Base-by-base conservation (phyloP, 2,329 filamentous ascomycete genomes). In the Xylaria sp. region DNA sequence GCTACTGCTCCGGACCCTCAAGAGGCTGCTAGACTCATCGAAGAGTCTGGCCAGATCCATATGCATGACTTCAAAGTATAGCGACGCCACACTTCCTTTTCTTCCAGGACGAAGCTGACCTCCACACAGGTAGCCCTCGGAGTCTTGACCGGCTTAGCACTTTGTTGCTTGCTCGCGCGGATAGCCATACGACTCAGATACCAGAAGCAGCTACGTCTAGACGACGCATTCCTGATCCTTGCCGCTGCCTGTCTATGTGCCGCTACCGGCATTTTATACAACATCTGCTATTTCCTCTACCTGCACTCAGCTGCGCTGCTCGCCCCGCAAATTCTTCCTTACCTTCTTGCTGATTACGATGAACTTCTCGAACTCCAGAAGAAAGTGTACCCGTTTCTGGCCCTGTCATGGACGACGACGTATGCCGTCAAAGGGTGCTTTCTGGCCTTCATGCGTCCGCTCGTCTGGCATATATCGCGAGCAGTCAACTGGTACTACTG, bases 401-500 rank as follows among this genome's bases (percentile, higher is more conserved):
- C 55, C 39, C 19, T 65, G 9, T 56, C 54, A 51, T 63, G 61
- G 61, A 63, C 63, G 9, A 57, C 61, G 13, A 62, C 50, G 4
- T 63, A 48, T 21, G 48, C 54, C 22, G 56, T 65, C 39, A 63
- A 65, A 54, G 55, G 45, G 1, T 65, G 53, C 22, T 63, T 65
- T 26, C 48, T 65, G 18, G 61, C 54, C 13, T 65, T 63, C 21
- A 55, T 65, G 46, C 51, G 49, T 16, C 59, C 54, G 13, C 47
- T 65, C 2, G 43, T 62, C 18, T 60, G 57, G 57, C 49, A 61
- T 18, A 61, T 60, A 3, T 50, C 44, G 7, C 41, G 49, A 44
- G 22, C 19, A 17, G 40, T 63, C n/a, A 60, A 61, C n/a, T 57
- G 55, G 53, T 63, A 65, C 42, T 65, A 62, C 49, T 65, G 56